Evolutionary conservation across 495 filamentous ascomycete genomes (phyloP), one percentile per base, ranked within the genome.

Genomic region (Trichodelitschia bisporula): DNA sequence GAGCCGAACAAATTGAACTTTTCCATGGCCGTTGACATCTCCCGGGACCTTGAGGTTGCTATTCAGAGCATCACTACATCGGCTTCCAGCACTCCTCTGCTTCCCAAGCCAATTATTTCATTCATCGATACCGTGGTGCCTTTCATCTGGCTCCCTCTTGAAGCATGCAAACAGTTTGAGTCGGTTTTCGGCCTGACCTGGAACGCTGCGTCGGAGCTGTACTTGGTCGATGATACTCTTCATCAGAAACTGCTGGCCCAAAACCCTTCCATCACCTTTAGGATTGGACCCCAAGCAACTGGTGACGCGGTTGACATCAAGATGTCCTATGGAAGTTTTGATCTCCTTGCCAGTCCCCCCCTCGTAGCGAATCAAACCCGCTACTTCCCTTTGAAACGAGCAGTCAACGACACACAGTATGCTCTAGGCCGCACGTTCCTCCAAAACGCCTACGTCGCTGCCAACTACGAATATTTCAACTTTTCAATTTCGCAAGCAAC

Each of bases 361-460:
- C 37, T 36, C 17, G 18, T 38, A 19, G 37, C 33, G 15, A 43
- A 46, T 18, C 23, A 38, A 15, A 38, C 37, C 4, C 36, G 37
- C 19, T 53, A 51, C 31, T 51, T 53, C 31, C 48, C 50, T 10
- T 35, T 53, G 2, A 37, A 40, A 17, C 34, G 42, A 11, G 50
- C 48, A 4, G 34, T 36, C 10, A 38, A 44, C 14, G 26, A 11
- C 9, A 19, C 29, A 13, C 15, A 18, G 28, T 46, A 42, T 37
- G 41, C 42, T 1, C 40, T 53, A 11, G 49, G 49, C 9, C 41
- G 49, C 8, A 32, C 41, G 0, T 48, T 53, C 34, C 34, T 53
- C n/a, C 49, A 53, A 30, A 38, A 51, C 31, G 44, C 49, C 1
- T 53, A 53, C 24, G 15, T 53, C 17, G 36, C 44, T 12, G 44